These are phyloP conservation scores for Mortierella antarctica DNA, from an alignment of 192 early-diverging fungal genomes.

Conservation along the genomic window DNA sequence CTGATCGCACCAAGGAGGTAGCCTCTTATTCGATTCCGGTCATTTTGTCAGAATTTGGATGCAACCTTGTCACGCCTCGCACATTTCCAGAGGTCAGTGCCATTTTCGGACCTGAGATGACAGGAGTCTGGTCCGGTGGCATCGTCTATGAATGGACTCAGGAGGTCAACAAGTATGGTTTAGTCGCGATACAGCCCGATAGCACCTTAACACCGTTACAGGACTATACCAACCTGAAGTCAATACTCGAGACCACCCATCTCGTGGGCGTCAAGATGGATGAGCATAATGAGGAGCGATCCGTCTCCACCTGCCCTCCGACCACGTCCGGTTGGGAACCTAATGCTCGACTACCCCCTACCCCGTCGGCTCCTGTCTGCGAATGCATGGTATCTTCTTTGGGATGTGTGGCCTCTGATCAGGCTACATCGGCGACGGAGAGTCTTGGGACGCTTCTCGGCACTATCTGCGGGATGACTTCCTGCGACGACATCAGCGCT, in stretches of 20 bases:
- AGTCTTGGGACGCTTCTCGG: constrained; percentile 53
- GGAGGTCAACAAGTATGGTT: constrained; percentile 79
- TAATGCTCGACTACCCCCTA: constrained; percentile 66
- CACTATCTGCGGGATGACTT: constrained; percentile 55
- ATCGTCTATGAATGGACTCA: constrained; percentile 82
- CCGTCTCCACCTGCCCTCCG: constrained; percentile 59
- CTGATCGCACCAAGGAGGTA: constrained; percentile 69
- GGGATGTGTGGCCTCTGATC: constrained; percentile 58
- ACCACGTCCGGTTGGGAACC: constrained; percentile 63
- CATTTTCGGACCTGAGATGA: constrained; percentile 79
- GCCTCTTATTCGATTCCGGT: constrained; percentile 72
- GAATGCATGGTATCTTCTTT: constrained; percentile 72
- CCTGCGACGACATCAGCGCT: constrained; percentile 59
- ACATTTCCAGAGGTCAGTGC: constrained; percentile 74
- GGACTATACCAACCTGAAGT: constrained; percentile 75
- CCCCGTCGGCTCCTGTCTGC: constrained; percentile 71
- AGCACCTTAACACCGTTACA: constrained; percentile 53
- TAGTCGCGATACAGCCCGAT: constrained; percentile 66
- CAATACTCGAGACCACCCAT: constrained; percentile 58
- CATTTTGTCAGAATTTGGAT: constrained; percentile 82
- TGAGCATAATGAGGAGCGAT: constrained; percentile 56
- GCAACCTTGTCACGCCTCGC: constrained; percentile 74
- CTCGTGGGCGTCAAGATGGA: constrained; percentile 70
- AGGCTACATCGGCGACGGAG: constrained; percentile 32
- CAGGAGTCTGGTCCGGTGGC: constrained; percentile 72